Conservation (phyloP, 1,139 yeast species). For the Debaryomyces robertsiae region DNA sequence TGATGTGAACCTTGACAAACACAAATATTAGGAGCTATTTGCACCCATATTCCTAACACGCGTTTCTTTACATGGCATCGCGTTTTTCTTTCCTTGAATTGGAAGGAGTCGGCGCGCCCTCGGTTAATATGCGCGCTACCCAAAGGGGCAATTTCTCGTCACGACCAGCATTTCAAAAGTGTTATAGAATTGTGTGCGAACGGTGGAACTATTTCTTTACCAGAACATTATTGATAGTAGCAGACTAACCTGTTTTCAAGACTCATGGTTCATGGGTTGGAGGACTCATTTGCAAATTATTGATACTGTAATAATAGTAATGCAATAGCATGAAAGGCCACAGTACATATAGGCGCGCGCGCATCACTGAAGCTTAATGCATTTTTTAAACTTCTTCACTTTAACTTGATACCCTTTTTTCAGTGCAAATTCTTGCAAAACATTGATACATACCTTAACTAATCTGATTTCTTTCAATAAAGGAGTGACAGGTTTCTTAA, state of each 20-base stretch:
- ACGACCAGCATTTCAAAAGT: constrained; percentile 5
- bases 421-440: too few relatives aligned
- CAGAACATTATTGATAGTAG: not conserved
- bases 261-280: too few relatives aligned
- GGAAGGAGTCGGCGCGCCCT: constrained; percentile 6
- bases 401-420: too few relatives aligned
- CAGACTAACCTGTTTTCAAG: too few relatives aligned
- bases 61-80: constrained; percentile 1
- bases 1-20: not conserved
- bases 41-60: constrained; percentile 8
- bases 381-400: too few relatives aligned
- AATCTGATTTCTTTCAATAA: constrained; percentile 10
- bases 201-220: not conserved
- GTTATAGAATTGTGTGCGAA: constrained; percentile 1
- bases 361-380: too few relatives aligned
- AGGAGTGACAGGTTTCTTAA: constrained; percentile 17
- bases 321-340: too few relatives aligned
- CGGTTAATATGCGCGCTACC: constrained; percentile 5
- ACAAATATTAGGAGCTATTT: constrained; percentile 7
- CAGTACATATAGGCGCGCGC: too few relatives aligned
- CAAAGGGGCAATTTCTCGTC: not conserved
- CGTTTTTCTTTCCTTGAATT: not conserved
- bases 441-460: constrained; percentile 6
- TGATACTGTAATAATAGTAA: too few relatives aligned
- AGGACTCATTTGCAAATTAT: too few relatives aligned